Conservation (phyloP, 129 eudicot genomes). For the Silybum marianum region DNA sequence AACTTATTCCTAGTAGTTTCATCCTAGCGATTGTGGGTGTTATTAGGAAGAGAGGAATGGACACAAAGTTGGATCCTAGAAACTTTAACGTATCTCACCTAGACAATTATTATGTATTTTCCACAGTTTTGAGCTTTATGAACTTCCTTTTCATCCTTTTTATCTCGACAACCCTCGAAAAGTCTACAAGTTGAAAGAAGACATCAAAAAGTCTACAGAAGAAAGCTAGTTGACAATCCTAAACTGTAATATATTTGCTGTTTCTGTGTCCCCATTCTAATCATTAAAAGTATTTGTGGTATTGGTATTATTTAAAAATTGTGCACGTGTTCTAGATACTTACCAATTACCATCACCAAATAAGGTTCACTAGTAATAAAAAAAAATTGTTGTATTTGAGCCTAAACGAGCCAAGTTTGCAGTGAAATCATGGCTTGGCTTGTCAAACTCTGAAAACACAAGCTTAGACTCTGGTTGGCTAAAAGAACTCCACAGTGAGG, state of each 20-base stretch:
- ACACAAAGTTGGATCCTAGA: slow-evolving; percentile 51
- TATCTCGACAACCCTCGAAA: slow-evolving; percentile 30
- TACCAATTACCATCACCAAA: background rate
- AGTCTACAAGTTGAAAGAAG: slow-evolving; percentile 37
- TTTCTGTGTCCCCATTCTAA: background rate
- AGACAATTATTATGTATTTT: slow-evolving; percentile 54
- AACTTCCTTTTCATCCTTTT: slow-evolving; percentile 52
- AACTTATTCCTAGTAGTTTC: slow-evolving; percentile 51
- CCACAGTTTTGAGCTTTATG: slow-evolving; percentile 37
- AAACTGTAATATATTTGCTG: background rate
- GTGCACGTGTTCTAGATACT: background rate
- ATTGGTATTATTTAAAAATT: background rate
- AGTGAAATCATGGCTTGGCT: background rate
- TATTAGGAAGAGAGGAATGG: slow-evolving; percentile 41
- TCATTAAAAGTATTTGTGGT: background rate
- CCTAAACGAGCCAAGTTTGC: background rate
- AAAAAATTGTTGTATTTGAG: background rate
- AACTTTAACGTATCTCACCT: slow-evolving; percentile 51
- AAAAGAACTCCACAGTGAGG: background rate
- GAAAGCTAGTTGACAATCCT: background rate
- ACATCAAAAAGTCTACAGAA: slow-evolving; percentile 1
- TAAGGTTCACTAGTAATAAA: background rate
- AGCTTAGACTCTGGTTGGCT: background rate
- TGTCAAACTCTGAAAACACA: background rate
- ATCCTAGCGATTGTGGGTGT: slow-evolving; percentile 44